These are phyloP conservation scores for Periconia sp. DNA, from an alignment of 2,329 filamentous ascomycete genomes.

Conservation along the genomic window DNA sequence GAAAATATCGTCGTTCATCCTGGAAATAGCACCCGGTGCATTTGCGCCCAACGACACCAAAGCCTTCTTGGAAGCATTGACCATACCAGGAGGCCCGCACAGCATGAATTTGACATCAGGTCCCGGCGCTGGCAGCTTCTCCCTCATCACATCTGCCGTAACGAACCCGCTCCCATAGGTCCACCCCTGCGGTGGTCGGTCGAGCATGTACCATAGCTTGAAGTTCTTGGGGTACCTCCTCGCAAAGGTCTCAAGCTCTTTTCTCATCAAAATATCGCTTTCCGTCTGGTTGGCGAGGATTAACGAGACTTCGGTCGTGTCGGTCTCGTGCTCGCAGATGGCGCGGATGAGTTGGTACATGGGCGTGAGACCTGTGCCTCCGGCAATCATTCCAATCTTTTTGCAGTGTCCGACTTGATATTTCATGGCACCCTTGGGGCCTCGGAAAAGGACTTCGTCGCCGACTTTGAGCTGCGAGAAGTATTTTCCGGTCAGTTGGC, in stretches of 20 bases:
- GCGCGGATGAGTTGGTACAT: constrained; percentile 97
- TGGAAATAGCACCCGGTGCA: constrained; percentile 93
- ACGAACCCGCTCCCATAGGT: constrained; percentile 92
- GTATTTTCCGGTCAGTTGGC: constrained; percentile 88
- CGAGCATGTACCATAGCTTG: constrained; percentile 90
- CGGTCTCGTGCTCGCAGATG: constrained; percentile 74
- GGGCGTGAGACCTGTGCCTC: constrained; percentile 95
- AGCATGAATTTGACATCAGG: constrained; percentile 89
- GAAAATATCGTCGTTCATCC: constrained; percentile 97
- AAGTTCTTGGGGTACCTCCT: constrained; percentile 75
- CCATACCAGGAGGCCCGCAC: constrained; percentile 95
- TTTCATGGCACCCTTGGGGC: constrained; percentile 96
- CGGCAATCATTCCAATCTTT: constrained; percentile 96
- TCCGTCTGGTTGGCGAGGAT: constrained; percentile 96
- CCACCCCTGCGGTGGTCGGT: constrained; percentile 93
- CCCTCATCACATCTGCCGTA: constrained; percentile 91
- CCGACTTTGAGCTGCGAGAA: constrained; percentile 82
- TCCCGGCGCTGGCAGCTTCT: constrained; percentile 79
- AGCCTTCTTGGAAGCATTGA: constrained; percentile 95
- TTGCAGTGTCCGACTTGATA: constrained; percentile 97
- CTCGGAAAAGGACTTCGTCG: constrained; percentile 78
- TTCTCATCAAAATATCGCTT: constrained; percentile 89
- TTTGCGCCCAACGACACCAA: constrained; percentile 85
- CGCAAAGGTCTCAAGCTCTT: constrained; percentile 81
- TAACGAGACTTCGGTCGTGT: constrained; percentile 86